Conservation (phyloP, 495 filamentous ascomycete species). For the Aspergillus homomorphus region DNA sequence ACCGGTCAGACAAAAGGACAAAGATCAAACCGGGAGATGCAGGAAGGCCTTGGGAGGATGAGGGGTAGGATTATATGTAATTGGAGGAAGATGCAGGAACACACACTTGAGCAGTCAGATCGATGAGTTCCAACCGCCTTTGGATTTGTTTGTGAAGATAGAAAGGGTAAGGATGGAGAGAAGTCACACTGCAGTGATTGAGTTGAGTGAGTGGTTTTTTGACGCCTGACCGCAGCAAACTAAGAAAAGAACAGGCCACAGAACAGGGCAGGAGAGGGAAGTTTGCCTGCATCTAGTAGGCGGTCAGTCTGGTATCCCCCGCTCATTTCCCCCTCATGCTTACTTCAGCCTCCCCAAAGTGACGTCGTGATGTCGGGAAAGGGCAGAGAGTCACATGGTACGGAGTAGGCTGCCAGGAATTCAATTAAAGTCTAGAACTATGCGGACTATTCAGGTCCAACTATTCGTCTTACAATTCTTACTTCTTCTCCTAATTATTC, state of each 20-base stretch:
- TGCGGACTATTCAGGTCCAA: too few relatives aligned
- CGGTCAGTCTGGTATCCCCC: background rate
- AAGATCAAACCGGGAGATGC: background rate
- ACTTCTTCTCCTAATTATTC: too few relatives aligned
- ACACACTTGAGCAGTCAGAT: background rate
- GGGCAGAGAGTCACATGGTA: background rate
- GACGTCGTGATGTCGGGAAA: background rate
- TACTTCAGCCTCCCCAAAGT: background rate
- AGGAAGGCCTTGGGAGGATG: background rate
- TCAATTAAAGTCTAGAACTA: background rate
- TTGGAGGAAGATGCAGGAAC: slow-evolving; percentile 5
- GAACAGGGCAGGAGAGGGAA: too few relatives aligned
- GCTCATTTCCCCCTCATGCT: background rate
- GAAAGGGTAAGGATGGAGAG: too few relatives aligned
- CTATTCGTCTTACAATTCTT: too few relatives aligned
- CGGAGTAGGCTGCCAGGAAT: background rate
- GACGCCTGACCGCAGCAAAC: background rate
- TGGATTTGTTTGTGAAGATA: too few relatives aligned
- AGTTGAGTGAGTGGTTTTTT: background rate
- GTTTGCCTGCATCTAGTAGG: background rate
- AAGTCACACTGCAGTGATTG: too few relatives aligned
- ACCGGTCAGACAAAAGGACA: background rate
- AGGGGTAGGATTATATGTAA: background rate
- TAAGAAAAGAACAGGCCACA: background rate
- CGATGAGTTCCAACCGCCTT: background rate